Conservation (phyloP, 2,329 filamentous ascomycete genomes). For the Gaeumannomyces sp. region DNA sequence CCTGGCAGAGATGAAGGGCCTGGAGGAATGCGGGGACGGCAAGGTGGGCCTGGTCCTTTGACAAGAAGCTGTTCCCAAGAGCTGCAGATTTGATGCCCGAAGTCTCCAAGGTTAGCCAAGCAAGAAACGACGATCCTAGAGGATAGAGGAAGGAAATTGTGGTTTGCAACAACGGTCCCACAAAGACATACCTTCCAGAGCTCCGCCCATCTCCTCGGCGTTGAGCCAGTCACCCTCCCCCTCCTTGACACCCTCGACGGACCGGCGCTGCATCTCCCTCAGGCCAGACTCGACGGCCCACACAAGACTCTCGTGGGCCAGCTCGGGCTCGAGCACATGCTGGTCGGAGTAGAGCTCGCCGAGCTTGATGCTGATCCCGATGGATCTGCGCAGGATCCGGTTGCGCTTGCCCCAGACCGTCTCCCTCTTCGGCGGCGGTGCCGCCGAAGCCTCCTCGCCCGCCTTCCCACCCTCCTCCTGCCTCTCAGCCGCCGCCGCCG, state of each 20-base stretch:
- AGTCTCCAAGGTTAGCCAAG: slow-evolving; percentile 10
- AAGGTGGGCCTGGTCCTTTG: slow-evolving; percentile 68
- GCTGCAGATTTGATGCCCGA: slow-evolving; percentile 38
- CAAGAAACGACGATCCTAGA: slow-evolving; percentile 5
- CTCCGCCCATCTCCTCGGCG: slow-evolving; percentile 64
- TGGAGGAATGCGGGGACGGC: slow-evolving; percentile 83
- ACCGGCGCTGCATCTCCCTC: slow-evolving; percentile 64
- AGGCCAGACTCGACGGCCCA: slow-evolving; percentile 78
- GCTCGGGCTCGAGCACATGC: slow-evolving; percentile 66
- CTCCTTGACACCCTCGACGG: slow-evolving; percentile 60
- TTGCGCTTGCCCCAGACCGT: slow-evolving; percentile 53
- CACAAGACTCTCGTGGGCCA: slow-evolving; percentile 67
- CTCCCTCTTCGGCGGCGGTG: slow-evolving; percentile 26
- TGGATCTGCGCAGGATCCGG: slow-evolving; percentile 64
- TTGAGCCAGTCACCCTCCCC: slow-evolving; percentile 67
- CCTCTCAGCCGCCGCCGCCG: slow-evolving; percentile 9
- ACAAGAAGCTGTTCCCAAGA: slow-evolving; percentile 70
- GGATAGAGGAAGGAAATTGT: background rate
- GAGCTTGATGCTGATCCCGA: slow-evolving; percentile 75
- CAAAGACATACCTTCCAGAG: slow-evolving; percentile 58
- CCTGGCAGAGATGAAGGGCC: slow-evolving; percentile 62
- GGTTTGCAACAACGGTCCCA: background rate
- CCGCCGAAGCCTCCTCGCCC: slow-evolving; percentile 18
- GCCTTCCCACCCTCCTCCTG: slow-evolving; percentile 8
- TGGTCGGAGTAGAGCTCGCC: slow-evolving; percentile 75